Percentiles rank a stretch among this genome's conserved stretches.
Conservation (phyloP, 2,329 filamentous ascomycete species). For the Hysterium pulicare region DNA sequence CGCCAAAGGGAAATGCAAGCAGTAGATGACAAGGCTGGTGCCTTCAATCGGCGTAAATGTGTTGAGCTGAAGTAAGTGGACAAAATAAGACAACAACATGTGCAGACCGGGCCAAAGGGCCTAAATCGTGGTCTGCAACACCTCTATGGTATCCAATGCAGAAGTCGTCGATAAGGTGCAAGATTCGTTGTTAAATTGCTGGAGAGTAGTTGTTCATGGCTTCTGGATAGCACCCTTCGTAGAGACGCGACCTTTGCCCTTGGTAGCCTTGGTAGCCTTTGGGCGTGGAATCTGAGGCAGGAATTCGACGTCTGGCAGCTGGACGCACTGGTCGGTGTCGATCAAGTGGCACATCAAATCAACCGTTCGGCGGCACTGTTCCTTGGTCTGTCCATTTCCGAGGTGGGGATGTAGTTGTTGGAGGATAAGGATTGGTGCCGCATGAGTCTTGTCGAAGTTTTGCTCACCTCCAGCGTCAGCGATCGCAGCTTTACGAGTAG, state of each 20-base stretch:
- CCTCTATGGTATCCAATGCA: too few species aligned
- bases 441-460: slow-evolving; percentile 20
- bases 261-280: slow-evolving; percentile 6
- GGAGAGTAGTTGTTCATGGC: too few species aligned
- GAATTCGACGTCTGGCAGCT: slow-evolving; percentile 1
- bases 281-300: slow-evolving; percentile 22
- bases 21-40: too few species aligned
- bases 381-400: slow-evolving; percentile 18
- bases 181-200: too few species aligned
- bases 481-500: slow-evolving; percentile 8
- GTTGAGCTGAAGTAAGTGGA: too few species aligned
- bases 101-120: too few species aligned
- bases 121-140: too few species aligned
- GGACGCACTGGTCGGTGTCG: slow-evolving; percentile 5
- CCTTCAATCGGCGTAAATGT: too few species aligned
- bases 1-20: too few species aligned
- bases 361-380: slow-evolving; percentile 19
- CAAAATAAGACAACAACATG: too few species aligned
- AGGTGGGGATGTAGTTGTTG: slow-evolving; percentile 24
- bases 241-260: slow-evolving; percentile 12
- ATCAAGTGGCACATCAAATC: slow-evolving; percentile 28
- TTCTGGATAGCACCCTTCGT: slow-evolving; percentile 25
- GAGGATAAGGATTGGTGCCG: slow-evolving; percentile 33
- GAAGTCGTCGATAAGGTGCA: too few species aligned
- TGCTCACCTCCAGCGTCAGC: slow-evolving; percentile 11